phyloP scores from a whole-genome alignment of 108 stramenopile species.

The Skeletonema marinoi region DNA sequence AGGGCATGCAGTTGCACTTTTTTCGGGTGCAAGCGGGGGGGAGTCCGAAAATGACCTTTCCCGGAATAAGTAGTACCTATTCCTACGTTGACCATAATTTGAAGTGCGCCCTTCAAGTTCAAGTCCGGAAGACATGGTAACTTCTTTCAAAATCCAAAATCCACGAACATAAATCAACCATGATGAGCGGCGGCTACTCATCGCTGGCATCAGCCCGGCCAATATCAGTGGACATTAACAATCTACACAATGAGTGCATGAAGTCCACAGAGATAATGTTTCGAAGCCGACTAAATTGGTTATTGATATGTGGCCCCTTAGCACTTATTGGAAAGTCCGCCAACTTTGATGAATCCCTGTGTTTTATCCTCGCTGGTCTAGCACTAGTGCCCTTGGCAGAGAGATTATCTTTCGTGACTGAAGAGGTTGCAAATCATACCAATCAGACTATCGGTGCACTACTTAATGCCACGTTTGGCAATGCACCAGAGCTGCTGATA shows the following conservation, averaged over 20 bases:
- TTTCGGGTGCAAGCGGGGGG: too few species aligned
- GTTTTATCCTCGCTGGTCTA: conserved; percentile 80
- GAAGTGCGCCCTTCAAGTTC: too few species aligned
- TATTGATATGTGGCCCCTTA: conserved; percentile 88
- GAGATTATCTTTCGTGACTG: conserved; percentile 88
- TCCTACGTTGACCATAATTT: too few species aligned
- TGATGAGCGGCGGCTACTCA: neutral
- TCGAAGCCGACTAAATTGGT: conserved; percentile 62
- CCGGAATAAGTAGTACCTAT: too few species aligned
- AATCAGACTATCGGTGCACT: conserved; percentile 93
- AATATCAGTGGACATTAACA: conserved; percentile 4
- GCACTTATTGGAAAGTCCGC: conserved; percentile 88
- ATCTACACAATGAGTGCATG: conserved; percentile 26
- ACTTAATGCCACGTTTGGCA: conserved; percentile 94
- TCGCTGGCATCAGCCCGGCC: neutral
- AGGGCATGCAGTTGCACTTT: too few species aligned
- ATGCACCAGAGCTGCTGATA: conserved; percentile 92
- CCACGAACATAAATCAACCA: neutral
- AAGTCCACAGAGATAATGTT: conserved; percentile 53
- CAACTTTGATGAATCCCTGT: conserved; percentile 70
- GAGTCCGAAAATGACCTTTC: too few species aligned
- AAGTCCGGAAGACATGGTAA: too few species aligned
- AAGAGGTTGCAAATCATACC: conserved; percentile 92
- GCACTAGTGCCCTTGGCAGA: conserved; percentile 88
- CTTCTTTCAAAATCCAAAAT: too few species aligned